Evolutionary conservation across 2,329 filamentous ascomycete species (phyloP).

Genomic region (Ophiocordyceps australis): DNA sequence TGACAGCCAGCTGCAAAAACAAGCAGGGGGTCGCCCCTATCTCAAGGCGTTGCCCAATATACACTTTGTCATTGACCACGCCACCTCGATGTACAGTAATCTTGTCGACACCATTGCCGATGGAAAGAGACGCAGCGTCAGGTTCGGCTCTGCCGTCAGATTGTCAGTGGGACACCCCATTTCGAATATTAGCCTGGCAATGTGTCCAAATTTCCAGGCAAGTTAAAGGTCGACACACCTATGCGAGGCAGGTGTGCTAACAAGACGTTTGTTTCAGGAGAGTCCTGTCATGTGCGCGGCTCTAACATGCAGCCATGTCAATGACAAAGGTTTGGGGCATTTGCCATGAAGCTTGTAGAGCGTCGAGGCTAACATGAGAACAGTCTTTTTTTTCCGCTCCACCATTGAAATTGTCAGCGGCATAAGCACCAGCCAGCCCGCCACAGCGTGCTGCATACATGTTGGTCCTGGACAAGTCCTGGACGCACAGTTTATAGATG

Average conservation of each 20-base stretch:
- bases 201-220: no score
- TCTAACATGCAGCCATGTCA: slow-evolving; percentile 17
- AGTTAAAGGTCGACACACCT: no score
- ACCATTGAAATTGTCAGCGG: slow-evolving; percentile 35
- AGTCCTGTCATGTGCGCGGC: slow-evolving; percentile 21
- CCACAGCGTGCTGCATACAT: slow-evolving; percentile 19
- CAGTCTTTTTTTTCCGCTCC: slow-evolving; percentile 40
- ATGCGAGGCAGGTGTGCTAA: background rate
- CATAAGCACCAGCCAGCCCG: slow-evolving; percentile 28
- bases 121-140: slow-evolving; percentile 48
- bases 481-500: slow-evolving; percentile 52
- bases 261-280: no score
- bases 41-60: slow-evolving; percentile 38
- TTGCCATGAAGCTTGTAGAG: no score
- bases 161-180: slow-evolving; percentile 24
- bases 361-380: no score
- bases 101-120: slow-evolving; percentile 53
- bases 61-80: slow-evolving; percentile 42
- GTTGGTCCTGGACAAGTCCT: slow-evolving; percentile 26
- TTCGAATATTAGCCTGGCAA: no score
- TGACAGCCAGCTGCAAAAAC: slow-evolving; percentile 26
- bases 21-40: slow-evolving; percentile 24
- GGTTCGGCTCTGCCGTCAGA: slow-evolving; percentile 38
- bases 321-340: slow-evolving; percentile 19
- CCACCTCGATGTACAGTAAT: slow-evolving; percentile 36